phyloP scores from a whole-genome alignment of 306 rosid species.

The Dalbergia cultrata region DNA sequence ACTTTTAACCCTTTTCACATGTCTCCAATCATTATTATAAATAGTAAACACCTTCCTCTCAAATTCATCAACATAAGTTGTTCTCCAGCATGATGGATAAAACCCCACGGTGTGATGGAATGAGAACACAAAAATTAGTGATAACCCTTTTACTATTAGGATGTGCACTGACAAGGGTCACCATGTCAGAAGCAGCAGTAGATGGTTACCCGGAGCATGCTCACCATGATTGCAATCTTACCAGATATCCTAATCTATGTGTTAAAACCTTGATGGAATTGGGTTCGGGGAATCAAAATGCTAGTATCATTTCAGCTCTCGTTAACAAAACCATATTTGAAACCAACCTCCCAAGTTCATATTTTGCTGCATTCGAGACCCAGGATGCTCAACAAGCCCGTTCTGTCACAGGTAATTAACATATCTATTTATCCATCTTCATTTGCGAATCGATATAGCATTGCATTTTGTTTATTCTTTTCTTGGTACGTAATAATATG shows the following conservation, averaged over 20 bases:
- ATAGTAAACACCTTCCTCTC: constrained; percentile 21
- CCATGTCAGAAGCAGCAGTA: constrained; percentile 23
- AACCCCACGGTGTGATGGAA: not conserved
- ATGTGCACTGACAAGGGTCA: constrained; percentile 32
- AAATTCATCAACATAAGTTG: not conserved
- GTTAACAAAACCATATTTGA: constrained; percentile 52
- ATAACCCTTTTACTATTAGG: constrained; percentile 33
- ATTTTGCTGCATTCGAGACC: constrained; percentile 33
- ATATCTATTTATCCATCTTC: not conserved
- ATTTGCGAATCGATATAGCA: not conserved
- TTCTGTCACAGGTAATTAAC: constrained; percentile 46
- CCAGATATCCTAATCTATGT: constrained; percentile 57
- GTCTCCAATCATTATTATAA: constrained; percentile 17
- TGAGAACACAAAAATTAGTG: constrained; percentile 18
- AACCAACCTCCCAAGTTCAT: constrained; percentile 46
- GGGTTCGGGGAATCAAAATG: constrained; percentile 39
- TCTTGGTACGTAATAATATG: not conserved
- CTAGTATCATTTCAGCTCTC: constrained; percentile 46
- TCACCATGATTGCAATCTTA: constrained; percentile 43
- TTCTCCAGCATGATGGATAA: not conserved
- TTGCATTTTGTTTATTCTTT: not conserved
- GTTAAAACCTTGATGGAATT: constrained; percentile 50
- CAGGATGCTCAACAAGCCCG: constrained; percentile 25
- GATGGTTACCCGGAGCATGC: not conserved
- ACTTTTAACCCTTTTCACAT: no score